These are phyloP conservation scores for Rhizopogon parksii DNA, from an alignment of 1,284 basidiomycete genomes.

Conservation along the genomic window DNA sequence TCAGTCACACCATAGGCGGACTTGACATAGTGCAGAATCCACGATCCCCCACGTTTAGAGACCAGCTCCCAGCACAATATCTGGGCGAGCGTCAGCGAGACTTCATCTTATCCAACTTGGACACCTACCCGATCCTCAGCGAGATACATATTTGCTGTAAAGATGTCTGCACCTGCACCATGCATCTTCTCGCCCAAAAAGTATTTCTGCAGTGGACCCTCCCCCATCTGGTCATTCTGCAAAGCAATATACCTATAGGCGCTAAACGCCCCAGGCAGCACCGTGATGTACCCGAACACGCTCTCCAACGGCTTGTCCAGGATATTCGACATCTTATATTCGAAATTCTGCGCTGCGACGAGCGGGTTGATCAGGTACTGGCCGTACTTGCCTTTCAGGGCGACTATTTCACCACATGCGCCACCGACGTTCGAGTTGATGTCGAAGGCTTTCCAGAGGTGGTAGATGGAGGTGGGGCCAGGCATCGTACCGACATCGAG, in stretches of 20 bases:
- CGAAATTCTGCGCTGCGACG: slow-evolving; percentile 89
- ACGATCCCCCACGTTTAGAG: slow-evolving; percentile 77
- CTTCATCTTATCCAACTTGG: neutral
- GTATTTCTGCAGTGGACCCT: slow-evolving; percentile 90
- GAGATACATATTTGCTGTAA: slow-evolving; percentile 94
- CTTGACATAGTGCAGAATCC: slow-evolving; percentile 93
- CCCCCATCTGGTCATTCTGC: slow-evolving; percentile 76
- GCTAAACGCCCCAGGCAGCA: slow-evolving; percentile 89
- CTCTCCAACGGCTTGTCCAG: slow-evolving; percentile 84
- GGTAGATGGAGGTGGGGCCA: slow-evolving; percentile 84
- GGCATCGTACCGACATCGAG: slow-evolving; percentile 95
- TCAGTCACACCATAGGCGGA: slow-evolving; percentile 90
- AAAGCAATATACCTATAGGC: slow-evolving; percentile 89
- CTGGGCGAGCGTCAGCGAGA: slow-evolving; percentile 25
- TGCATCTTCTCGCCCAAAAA: slow-evolving; percentile 94
- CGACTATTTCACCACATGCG: slow-evolving; percentile 95
- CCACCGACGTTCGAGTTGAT: slow-evolving; percentile 94
- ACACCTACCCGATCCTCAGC: slow-evolving; percentile 75
- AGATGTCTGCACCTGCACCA: slow-evolving; percentile 81
- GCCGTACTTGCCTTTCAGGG: slow-evolving; percentile 80
- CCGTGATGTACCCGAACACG: slow-evolving; percentile 89
- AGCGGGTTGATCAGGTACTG: slow-evolving; percentile 77
- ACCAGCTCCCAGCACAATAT: slow-evolving; percentile 95
- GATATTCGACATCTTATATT: slow-evolving; percentile 96
- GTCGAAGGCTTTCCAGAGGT: slow-evolving; percentile 96